These are phyloP conservation scores for Artomyces pyxidatus DNA, from an alignment of 768 basidiomycete genomes.

Conservation along the genomic window DNA sequence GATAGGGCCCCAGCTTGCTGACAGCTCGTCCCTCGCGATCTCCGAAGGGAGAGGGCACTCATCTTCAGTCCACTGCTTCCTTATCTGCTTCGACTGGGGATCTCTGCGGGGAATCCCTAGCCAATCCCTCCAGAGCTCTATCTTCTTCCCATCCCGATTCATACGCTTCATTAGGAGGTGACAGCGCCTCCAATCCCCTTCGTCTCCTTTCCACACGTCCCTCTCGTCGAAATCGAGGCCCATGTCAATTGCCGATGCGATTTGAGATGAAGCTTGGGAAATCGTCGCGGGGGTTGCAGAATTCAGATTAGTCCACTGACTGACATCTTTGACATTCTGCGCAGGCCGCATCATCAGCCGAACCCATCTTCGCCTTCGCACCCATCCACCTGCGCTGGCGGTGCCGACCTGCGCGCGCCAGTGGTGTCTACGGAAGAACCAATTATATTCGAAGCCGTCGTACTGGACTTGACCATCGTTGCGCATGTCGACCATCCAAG, in stretches of 20 bases:
- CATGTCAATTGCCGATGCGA: background rate
- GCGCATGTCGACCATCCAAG: slow-evolving; percentile 89
- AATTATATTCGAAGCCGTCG: slow-evolving; percentile 85
- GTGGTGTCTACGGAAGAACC: slow-evolving; percentile 54
- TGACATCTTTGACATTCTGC: background rate
- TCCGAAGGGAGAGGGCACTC: slow-evolving; percentile 20
- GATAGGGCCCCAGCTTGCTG: slow-evolving; percentile 1
- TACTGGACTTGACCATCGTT: slow-evolving; percentile 70
- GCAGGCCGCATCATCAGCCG: slow-evolving; percentile 75
- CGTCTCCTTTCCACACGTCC: slow-evolving; percentile 46
- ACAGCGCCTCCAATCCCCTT: slow-evolving; percentile 56
- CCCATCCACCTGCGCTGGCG: slow-evolving; percentile 61
- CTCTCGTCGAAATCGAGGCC: slow-evolving; percentile 7
- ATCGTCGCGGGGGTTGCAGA: background rate
- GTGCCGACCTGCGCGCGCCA: slow-evolving; percentile 61
- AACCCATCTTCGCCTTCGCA: slow-evolving; percentile 75
- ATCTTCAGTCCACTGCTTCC: slow-evolving; percentile 43
- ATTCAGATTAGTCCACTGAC: background rate
- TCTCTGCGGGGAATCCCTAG: slow-evolving; percentile 38
- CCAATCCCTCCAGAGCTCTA: slow-evolving; percentile 75
- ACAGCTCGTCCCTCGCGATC: slow-evolving; percentile 11
- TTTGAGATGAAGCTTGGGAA: background rate
- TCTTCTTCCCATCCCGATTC: slow-evolving; percentile 60
- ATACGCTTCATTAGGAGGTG: slow-evolving; percentile 42
- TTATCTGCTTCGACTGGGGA: slow-evolving; percentile 17